A percentile compares a stretch with the other conserved stretches of the same genome.
phyloP scores from a whole-genome alignment of 164 flowering plant species.

The Magnolia sinica region DNA sequence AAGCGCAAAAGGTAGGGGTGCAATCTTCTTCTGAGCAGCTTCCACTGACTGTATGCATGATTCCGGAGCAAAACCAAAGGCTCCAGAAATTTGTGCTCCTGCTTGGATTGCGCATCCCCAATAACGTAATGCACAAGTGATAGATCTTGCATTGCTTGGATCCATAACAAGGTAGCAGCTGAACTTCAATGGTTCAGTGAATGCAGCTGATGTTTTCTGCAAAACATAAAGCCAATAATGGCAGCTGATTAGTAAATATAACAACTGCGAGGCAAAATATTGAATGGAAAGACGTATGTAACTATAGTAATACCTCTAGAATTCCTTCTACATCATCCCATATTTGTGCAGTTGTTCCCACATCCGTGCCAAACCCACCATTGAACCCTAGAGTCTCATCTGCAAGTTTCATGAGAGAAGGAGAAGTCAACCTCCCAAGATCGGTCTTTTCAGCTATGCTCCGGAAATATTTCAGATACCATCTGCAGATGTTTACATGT shows the following conservation, averaged over 20 bases:
- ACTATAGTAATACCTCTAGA: constrained; percentile 48
- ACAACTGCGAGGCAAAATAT: background rate
- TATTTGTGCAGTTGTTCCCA: constrained; percentile 59
- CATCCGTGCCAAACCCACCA: constrained; percentile 36
- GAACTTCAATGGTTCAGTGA: constrained; percentile 51
- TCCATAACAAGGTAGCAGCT: constrained; percentile 73
- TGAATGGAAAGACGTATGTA: background rate
- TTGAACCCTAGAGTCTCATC: constrained; percentile 57
- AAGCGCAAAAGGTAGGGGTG: constrained; percentile 63
- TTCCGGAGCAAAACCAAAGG: constrained; percentile 41
- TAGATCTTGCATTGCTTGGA: constrained; percentile 40
- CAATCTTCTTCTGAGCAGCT: constrained; percentile 35
- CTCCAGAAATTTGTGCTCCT: constrained; percentile 75
- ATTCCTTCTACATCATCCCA: constrained; percentile 62
- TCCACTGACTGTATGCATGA: constrained; percentile 23
- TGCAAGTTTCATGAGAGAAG: constrained; percentile 70
- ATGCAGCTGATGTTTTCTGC: constrained; percentile 71
- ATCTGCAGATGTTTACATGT: constrained; percentile 35
- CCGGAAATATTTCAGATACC: constrained; percentile 78
- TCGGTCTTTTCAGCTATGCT: constrained; percentile 83
- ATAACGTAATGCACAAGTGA: constrained; percentile 63
- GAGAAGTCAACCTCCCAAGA: constrained; percentile 78
- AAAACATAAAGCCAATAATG: constrained; percentile 11
- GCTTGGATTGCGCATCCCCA: constrained; percentile 96
- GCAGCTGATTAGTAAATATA: constrained; percentile 5